phyloP scores from a whole-genome alignment of 2,329 filamentous ascomycete genomes.

The Amauroascus verrucosus region DNA sequence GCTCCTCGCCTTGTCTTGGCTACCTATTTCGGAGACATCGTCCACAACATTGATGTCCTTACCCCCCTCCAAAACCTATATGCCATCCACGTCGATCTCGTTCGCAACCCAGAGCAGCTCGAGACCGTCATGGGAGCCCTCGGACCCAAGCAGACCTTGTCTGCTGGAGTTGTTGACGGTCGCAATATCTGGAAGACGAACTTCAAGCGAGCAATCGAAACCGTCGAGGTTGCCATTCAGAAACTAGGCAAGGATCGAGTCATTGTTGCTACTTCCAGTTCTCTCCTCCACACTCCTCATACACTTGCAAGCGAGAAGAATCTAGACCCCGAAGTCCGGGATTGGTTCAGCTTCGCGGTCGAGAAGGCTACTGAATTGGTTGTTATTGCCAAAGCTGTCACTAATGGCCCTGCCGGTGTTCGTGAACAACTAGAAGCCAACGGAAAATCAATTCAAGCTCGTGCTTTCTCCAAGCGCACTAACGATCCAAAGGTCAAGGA shows the following conservation, averaged over 20 bases:
- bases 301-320: slow-evolving; percentile 98
- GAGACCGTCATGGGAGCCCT: slow-evolving; percentile 72
- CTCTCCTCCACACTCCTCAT: slow-evolving; percentile 96
- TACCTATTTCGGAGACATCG: slow-evolving; percentile 98
- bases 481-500: slow-evolving; percentile 98
- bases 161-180: slow-evolving; percentile 92
- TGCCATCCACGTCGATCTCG: slow-evolving; percentile 87
- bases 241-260: slow-evolving; percentile 96
- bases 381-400: slow-evolving; percentile 93
- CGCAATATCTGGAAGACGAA: slow-evolving; percentile 99
- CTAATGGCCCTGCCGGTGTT: slow-evolving; percentile 78
- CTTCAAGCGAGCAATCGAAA: slow-evolving; percentile 89
- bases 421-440: slow-evolving; percentile 89
- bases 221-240: slow-evolving; percentile 79
- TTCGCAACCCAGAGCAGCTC: slow-evolving; percentile 97
- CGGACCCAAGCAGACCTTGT: slow-evolving; percentile 80
- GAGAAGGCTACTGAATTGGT: slow-evolving; percentile 91
- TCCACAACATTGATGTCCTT: slow-evolving; percentile 94
- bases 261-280: slow-evolving; percentile 92
- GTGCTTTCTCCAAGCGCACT: slow-evolving; percentile 84
- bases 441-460: slow-evolving; percentile 83
- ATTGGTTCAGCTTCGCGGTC: slow-evolving; percentile 97
- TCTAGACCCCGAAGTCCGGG: slow-evolving; percentile 79
- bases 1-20: slow-evolving; percentile 82
- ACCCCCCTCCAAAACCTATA: slow-evolving; percentile 62